Percentiles rank a stretch among this genome's conserved stretches.
These are phyloP conservation scores for Leishmania turanica DNA, from an alignment of 208 protist genomes.

Conservation along the genomic window DNA sequence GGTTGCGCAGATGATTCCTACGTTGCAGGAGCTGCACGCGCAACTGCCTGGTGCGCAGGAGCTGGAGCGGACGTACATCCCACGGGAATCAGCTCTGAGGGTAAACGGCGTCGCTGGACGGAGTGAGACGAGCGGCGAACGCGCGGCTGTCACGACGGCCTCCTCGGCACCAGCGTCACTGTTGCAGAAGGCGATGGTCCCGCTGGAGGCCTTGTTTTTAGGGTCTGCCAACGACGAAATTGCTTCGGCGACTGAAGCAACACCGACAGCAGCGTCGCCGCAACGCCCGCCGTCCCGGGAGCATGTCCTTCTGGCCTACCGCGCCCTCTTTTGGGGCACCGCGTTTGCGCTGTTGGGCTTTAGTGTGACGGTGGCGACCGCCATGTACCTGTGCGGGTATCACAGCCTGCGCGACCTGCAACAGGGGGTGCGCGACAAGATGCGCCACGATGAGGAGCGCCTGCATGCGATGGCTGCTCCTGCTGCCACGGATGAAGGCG, in stretches of 20 bases:
- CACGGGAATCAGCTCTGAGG: not conserved
- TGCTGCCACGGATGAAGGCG: not conserved
- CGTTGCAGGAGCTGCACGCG: conserved; percentile 42
- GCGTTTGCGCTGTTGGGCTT: conserved; percentile 66
- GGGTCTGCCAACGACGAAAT: conserved; percentile 24
- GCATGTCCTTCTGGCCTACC: conserved; percentile 74
- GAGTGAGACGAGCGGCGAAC: not conserved
- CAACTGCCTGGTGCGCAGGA: conserved; percentile 67
- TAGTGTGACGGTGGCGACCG: conserved; percentile 27
- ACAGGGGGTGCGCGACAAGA: conserved; percentile 44
- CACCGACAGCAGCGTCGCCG: not conserved
- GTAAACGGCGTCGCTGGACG: not conserved
- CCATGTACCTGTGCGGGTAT: conserved; percentile 70
- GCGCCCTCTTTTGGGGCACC: conserved; percentile 72
- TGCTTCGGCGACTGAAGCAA: conserved; percentile 5
- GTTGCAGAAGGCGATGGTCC: conserved; percentile 40
- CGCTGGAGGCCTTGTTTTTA: conserved; percentile 46
- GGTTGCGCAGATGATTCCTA: conserved; percentile 55
- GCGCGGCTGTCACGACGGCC: not conserved
- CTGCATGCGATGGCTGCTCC: conserved; percentile 20
- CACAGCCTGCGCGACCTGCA: conserved; percentile 40
- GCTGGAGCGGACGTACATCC: conserved; percentile 56
- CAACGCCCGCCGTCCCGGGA: conserved; percentile 11
- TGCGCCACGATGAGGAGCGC: conserved; percentile 41
- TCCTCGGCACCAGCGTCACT: conserved; percentile 4